Conservation (phyloP, 225 moss, liverwort and hornwort genomes). For the Asterella californica region DNA sequence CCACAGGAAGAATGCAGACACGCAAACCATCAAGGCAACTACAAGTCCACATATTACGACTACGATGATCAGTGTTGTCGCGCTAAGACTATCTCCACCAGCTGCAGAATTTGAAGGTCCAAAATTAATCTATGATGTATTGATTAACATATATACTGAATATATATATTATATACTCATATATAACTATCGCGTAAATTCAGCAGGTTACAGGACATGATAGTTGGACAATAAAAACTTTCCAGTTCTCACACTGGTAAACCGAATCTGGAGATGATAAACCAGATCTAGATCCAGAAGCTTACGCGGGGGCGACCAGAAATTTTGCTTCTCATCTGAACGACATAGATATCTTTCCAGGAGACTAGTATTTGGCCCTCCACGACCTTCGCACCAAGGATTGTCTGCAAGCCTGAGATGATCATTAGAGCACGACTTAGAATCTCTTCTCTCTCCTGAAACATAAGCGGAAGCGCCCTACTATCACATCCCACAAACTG, state of each 20-base stretch:
- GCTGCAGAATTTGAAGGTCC: not conserved
- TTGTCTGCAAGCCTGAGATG: constrained; percentile 3
- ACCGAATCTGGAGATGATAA: not conserved
- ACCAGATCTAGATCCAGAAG: not conserved
- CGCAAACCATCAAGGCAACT: not conserved
- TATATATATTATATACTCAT: no score
- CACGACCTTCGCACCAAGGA: constrained; percentile 6
- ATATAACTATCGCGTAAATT: not conserved
- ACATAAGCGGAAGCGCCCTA: no score
- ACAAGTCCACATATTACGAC: not conserved
- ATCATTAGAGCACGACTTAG: not conserved
- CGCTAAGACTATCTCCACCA: not conserved
- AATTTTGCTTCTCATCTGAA: not conserved
- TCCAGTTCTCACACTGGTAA: not conserved
- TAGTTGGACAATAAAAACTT: not conserved
- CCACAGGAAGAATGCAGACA: not conserved
- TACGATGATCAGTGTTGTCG: not conserved
- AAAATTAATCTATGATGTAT: not conserved
- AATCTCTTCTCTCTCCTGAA: not conserved
- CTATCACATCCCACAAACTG: no score
- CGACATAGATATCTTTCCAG: constrained; percentile 7
- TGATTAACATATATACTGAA: not conserved
- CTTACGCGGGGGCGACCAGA: constrained; percentile 6
- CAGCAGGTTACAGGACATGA: not conserved
- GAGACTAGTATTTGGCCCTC: not conserved